Evolutionary conservation across 306 rosid species (phyloP).

Genomic region (Cicer bijugum): DNA sequence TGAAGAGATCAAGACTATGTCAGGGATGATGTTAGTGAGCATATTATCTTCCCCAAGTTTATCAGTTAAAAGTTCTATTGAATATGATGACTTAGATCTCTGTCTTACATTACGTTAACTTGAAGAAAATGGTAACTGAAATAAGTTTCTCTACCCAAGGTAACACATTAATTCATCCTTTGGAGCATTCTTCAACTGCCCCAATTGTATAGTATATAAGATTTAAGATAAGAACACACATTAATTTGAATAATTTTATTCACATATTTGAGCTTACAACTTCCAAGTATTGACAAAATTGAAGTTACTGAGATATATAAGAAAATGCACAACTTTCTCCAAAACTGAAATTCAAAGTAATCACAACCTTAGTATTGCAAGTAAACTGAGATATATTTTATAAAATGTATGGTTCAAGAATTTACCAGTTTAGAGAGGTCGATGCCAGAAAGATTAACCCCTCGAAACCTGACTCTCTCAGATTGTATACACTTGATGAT

Average conservation of each 20-base stretch:
- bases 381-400: conserved; percentile 29
- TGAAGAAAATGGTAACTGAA: conserved; percentile 10
- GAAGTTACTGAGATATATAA: not conserved
- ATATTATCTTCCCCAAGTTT: conserved; percentile 29
- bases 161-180: conserved; percentile 15
- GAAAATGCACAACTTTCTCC: conserved; percentile 18
- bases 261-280: not conserved
- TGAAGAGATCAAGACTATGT: conserved; percentile 32
- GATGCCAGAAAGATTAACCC: conserved; percentile 92
- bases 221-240: conserved; percentile 1
- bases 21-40: conserved; percentile 21
- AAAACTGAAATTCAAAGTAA: conserved; percentile 18
- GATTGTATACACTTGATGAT: conserved; percentile 94
- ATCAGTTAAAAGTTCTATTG: not conserved
- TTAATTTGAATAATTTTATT: conserved; percentile 5
- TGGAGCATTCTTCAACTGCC: conserved; percentile 28
- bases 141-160: conserved; percentile 20
- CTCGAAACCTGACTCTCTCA: conserved; percentile 83
- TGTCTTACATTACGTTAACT: not conserved
- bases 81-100: conserved; percentile 33
- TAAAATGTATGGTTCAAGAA: conserved; percentile 23
- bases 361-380: conserved; percentile 7
- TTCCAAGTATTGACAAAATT: conserved; percentile 11
- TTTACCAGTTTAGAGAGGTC: conserved; percentile 94
- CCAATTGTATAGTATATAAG: conserved; percentile 21